A percentile compares a stretch with the other conserved stretches of the same genome.
Evolutionary conservation across 1,284 basidiomycete species (phyloP).

Genomic region (Pseudozyma pruni): DNA sequence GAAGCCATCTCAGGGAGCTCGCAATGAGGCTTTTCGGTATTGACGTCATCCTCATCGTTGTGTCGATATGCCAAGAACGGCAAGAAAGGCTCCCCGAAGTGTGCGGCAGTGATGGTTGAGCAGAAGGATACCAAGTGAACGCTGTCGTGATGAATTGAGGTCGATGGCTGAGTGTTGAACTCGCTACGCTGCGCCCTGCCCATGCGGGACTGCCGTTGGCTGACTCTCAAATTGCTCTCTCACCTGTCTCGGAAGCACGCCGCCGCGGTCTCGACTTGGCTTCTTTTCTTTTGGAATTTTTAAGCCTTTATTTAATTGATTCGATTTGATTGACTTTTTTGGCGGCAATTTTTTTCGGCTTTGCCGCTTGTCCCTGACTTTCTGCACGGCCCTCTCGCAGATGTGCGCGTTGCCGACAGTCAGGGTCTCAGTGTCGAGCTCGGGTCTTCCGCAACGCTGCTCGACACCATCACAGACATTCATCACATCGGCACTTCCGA

Average conservation of each 20-base stretch:
- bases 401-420: background rate
- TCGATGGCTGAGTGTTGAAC: background rate
- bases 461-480: background rate
- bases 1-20: constrained; percentile 6
- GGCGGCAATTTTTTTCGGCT: background rate
- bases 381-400: background rate
- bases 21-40: constrained; percentile 15
- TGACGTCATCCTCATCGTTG: constrained; percentile 27
- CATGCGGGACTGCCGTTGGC: no score
- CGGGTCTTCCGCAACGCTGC: no score
- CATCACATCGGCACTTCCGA: background rate
- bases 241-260: no score
- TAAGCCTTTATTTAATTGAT: background rate
- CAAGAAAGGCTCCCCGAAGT: no score
- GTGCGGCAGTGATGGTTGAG: constrained; percentile 1
- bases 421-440: constrained; percentile 1
- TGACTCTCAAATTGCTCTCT: no score
- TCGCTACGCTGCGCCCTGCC: no score
- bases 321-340: background rate
- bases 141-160: no score
- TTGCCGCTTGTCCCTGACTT: background rate
- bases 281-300: background rate
- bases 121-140: no score
- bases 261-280: background rate
- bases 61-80: background rate